phyloP scores from a whole-genome alignment of 177 flowering plant species.

The Tripterygium wilfordii region DNA sequence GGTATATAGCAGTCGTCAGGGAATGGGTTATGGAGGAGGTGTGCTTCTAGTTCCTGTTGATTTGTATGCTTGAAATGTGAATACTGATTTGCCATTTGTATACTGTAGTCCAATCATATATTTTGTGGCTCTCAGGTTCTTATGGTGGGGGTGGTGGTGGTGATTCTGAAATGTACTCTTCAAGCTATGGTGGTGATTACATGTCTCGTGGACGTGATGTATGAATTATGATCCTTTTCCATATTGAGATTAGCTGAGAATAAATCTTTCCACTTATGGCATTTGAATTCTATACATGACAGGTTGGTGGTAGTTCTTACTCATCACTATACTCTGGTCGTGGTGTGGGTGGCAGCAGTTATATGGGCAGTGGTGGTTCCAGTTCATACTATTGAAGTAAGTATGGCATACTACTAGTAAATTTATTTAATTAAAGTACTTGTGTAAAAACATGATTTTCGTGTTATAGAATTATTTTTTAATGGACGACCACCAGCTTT shows the following conservation, averaged over 20 bases:
- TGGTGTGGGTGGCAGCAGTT: conserved; percentile 62
- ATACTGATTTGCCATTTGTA: no score
- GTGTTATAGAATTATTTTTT: neutral
- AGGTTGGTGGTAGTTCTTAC: conserved; percentile 86
- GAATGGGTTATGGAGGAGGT: conserved; percentile 71
- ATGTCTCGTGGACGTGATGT: conserved; percentile 77
- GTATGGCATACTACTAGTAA: conserved; percentile 6
- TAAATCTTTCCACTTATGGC: no score
- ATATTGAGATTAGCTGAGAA: no score
- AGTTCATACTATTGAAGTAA: conserved; percentile 83
- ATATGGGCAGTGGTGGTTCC: conserved; percentile 74
- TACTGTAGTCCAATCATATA: no score
- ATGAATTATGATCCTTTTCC: conserved; percentile 13
- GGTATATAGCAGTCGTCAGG: conserved; percentile 70
- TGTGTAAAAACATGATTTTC: neutral
- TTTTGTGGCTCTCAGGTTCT: conserved; percentile 82
- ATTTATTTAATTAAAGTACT: conserved; percentile 1
- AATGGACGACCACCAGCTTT: no score
- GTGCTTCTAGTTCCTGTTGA: conserved; percentile 1
- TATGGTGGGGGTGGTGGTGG: conserved; percentile 62
- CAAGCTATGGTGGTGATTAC: conserved; percentile 76
- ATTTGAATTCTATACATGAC: no score
- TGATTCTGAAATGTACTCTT: conserved; percentile 78
- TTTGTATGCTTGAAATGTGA: no score
- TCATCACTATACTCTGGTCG: conserved; percentile 82